Evolutionary conservation across 2,329 filamentous ascomycete genomes (phyloP).

Genomic region (Cladophialophora chaetospira): DNA sequence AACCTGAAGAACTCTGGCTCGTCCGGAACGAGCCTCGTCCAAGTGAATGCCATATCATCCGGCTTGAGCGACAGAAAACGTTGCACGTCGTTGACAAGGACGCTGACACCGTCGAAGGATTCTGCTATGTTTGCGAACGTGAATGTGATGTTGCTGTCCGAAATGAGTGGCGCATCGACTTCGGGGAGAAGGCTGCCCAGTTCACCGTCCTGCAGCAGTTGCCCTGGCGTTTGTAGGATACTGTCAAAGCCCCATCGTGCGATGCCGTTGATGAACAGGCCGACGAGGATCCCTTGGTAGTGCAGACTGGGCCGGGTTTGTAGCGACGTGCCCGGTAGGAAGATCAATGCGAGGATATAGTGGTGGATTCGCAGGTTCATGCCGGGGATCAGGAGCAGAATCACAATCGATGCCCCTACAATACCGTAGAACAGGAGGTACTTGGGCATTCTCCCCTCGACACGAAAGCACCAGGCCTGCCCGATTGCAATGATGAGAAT

Average conservation of each 20-base stretch:
- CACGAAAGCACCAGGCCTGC: slow-evolving; percentile 59
- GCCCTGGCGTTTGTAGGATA: slow-evolving; percentile 59
- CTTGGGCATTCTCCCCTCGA: slow-evolving; percentile 59
- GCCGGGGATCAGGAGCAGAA: slow-evolving; percentile 53
- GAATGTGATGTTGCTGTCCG: slow-evolving; percentile 13
- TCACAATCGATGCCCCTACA: slow-evolving; percentile 38
- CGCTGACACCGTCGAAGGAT: slow-evolving; percentile 27
- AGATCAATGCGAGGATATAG: slow-evolving; percentile 61
- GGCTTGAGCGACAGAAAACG: slow-evolving; percentile 15
- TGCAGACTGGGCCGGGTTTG: slow-evolving; percentile 61
- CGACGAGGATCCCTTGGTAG: slow-evolving; percentile 63
- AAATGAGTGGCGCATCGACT: slow-evolving; percentile 7
- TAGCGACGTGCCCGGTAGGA: slow-evolving; percentile 60
- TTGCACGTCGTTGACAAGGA: slow-evolving; percentile 34
- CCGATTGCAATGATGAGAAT: slow-evolving; percentile 56
- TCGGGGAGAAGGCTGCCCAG: slow-evolving; percentile 20
- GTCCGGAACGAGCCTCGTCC: slow-evolving; percentile 7
- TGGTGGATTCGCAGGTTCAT: slow-evolving; percentile 66
- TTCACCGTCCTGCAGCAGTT: slow-evolving; percentile 43
- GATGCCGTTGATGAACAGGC: slow-evolving; percentile 64
- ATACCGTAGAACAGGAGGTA: slow-evolving; percentile 54
- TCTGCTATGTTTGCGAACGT: slow-evolving; percentile 8
- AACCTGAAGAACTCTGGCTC: slow-evolving; percentile 40
- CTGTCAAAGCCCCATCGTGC: slow-evolving; percentile 65
- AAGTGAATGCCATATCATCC: slow-evolving; percentile 15